phyloP scores from a whole-genome alignment of 2,329 filamentous ascomycete species.

The Harringtonia lauricola region DNA sequence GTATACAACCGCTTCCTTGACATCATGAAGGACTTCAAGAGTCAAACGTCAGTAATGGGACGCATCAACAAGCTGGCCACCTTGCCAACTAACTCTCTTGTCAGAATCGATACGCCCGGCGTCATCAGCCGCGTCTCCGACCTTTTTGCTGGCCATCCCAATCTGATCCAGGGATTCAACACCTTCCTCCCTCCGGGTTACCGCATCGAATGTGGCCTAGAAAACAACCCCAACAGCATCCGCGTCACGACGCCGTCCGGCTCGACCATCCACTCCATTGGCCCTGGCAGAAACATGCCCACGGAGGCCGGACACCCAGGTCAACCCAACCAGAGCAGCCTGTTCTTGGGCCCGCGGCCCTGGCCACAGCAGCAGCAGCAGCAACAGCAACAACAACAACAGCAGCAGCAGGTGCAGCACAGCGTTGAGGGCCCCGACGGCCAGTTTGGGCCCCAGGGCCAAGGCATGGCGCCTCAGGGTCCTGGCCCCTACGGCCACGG shows the following conservation, averaged over 20 bases:
- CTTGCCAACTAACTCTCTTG: neutral
- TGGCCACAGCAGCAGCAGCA: slow-evolving; percentile 25
- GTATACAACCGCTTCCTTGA: slow-evolving; percentile 96
- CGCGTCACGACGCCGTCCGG: slow-evolving; percentile 95
- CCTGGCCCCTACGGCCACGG: slow-evolving; percentile 17
- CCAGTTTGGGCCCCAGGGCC: slow-evolving; percentile 46
- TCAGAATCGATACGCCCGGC: slow-evolving; percentile 85
- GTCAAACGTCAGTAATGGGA: slow-evolving; percentile 61
- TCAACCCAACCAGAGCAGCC: slow-evolving; percentile 25
- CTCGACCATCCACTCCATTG: slow-evolving; percentile 88
- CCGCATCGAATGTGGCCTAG: slow-evolving; percentile 88
- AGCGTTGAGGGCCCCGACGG: slow-evolving; percentile 53
- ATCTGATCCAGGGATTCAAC: slow-evolving; percentile 94
- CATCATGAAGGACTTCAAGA: slow-evolving; percentile 99
- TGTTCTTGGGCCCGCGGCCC: slow-evolving; percentile 32
- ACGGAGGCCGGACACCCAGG: slow-evolving; percentile 29
- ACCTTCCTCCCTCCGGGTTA: slow-evolving; percentile 95
- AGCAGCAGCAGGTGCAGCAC: slow-evolving; percentile 37
- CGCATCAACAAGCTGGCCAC: neutral
- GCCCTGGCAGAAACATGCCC: slow-evolving; percentile 33
- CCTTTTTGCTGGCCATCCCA: slow-evolving; percentile 90
- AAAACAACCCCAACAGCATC: slow-evolving; percentile 91
- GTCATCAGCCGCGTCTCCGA: slow-evolving; percentile 95
- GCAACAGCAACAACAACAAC: slow-evolving; percentile 32
- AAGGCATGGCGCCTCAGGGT: slow-evolving; percentile 31